Evolutionary conservation across 139 green algal genomes (phyloP).

Genomic region (Marvania coccoides): DNA sequence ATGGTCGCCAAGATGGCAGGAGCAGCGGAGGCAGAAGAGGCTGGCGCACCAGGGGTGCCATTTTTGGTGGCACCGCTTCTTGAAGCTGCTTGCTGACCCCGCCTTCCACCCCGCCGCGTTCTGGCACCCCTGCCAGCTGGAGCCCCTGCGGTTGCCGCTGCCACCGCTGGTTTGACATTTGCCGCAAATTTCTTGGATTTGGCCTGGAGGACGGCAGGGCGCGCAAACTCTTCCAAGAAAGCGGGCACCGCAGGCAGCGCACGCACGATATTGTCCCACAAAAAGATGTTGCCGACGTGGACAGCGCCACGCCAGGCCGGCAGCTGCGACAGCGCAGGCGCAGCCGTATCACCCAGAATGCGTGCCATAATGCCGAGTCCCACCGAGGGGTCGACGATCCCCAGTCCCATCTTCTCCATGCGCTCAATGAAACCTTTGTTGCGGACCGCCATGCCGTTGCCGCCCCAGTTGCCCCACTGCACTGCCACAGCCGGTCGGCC

Average conservation of each 20-base stretch:
- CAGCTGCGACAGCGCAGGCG: background rate
- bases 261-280: conserved; percentile 3
- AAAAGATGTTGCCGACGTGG: conserved; percentile 4
- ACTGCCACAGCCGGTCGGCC: conserved; percentile 7
- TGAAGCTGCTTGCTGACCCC: background rate
- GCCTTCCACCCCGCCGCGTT: background rate
- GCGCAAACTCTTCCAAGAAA: conserved; percentile 16
- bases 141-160: background rate
- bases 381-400: conserved; percentile 41
- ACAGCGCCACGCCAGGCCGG: background rate
- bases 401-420: conserved; percentile 61
- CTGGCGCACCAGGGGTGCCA: too few relatives aligned
- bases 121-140: background rate
- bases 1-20: background rate
- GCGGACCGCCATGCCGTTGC: conserved; percentile 33
- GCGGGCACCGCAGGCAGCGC: background rate
- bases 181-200: background rate
- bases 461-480: conserved; percentile 48
- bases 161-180: too few relatives aligned
- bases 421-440: conserved; percentile 19
- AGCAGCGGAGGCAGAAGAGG: background rate
- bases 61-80: too few relatives aligned
- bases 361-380: conserved; percentile 36
- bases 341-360: conserved; percentile 3
- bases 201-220: background rate